phyloP scores from a whole-genome alignment of 495 filamentous ascomycete species.

The Aspergillus indologenus region DNA sequence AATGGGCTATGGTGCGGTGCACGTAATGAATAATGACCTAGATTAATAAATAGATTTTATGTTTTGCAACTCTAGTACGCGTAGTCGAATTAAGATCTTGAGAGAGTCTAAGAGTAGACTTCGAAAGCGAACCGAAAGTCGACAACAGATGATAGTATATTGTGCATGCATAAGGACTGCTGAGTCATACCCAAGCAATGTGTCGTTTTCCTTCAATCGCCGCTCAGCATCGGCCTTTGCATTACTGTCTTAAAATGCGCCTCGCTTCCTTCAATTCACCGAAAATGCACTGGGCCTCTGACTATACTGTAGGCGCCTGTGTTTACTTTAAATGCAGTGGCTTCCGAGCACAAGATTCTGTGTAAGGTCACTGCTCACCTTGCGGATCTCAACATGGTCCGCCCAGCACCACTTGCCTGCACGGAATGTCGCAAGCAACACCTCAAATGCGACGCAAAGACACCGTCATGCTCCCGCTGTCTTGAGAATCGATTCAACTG shows the following conservation, averaged over 20 bases:
- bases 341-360: not conserved
- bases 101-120: too few species aligned
- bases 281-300: not conserved
- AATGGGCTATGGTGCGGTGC: not conserved
- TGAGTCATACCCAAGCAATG: not conserved
- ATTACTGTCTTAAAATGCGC: not conserved
- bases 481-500: conserved; percentile 27
- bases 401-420: conserved; percentile 33
- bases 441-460: conserved; percentile 40
- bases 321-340: not conserved
- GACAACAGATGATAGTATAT: too few species aligned
- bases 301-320: not conserved
- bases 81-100: too few species aligned
- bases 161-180: not conserved
- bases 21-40: conserved; percentile 2
- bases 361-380: not conserved
- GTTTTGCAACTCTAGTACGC: too few species aligned
- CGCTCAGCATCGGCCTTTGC: not conserved
- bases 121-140: too few species aligned
- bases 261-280: not conserved
- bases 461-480: conserved; percentile 38
- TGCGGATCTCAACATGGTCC: not conserved
- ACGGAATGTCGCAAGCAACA: conserved; percentile 45
- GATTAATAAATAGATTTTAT: not conserved
- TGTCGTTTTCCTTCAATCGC: not conserved